These are phyloP conservation scores for Ceratocystiopsis sp. DNA, from an alignment of 2,329 filamentous ascomycete species.

Conservation along the genomic window DNA sequence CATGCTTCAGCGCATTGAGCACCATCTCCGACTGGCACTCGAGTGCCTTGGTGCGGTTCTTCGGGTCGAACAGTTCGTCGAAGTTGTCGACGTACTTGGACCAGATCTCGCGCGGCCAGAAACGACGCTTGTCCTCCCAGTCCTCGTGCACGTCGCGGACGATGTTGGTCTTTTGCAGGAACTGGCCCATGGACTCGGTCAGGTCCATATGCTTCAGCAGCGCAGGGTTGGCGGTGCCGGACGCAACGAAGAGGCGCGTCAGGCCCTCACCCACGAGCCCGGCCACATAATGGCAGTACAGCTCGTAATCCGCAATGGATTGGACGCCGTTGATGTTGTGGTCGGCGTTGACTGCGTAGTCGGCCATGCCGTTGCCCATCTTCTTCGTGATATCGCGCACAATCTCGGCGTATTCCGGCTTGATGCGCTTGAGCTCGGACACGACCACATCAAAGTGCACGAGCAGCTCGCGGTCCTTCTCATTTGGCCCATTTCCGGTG, in stretches of 20 bases:
- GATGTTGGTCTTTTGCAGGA: conserved; percentile 97
- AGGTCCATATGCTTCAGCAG: conserved; percentile 64
- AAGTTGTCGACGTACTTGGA: conserved; percentile 83
- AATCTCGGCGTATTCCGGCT: conserved; percentile 66
- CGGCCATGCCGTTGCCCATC: conserved; percentile 98
- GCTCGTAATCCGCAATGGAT: conserved; percentile 76
- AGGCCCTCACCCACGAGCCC: conserved; percentile 91
- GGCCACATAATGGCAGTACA: conserved; percentile 98
- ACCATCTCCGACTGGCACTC: conserved; percentile 89
- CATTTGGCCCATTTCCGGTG: conserved; percentile 65
- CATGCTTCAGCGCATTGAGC: conserved; percentile 69
- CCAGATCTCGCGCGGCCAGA: conserved; percentile 96
- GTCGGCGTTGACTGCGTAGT: conserved; percentile 75
- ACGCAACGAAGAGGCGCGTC: conserved; percentile 78
- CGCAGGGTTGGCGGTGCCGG: conserved; percentile 70
- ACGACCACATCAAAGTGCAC: conserved; percentile 85
- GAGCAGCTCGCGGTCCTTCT: conserved; percentile 85
- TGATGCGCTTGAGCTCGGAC: conserved; percentile 73
- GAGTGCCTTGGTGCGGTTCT: conserved; percentile 60
- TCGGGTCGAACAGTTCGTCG: conserved; percentile 73
- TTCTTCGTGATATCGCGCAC: conserved; percentile 84
- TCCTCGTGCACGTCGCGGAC: conserved; percentile 92
- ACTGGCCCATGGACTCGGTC: conserved; percentile 91
- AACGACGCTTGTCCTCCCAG: conserved; percentile 68
- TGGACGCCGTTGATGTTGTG: conserved; percentile 65